phyloP scores from a whole-genome alignment of 169 alveolate species.

The Eimeria sp. region DNA sequence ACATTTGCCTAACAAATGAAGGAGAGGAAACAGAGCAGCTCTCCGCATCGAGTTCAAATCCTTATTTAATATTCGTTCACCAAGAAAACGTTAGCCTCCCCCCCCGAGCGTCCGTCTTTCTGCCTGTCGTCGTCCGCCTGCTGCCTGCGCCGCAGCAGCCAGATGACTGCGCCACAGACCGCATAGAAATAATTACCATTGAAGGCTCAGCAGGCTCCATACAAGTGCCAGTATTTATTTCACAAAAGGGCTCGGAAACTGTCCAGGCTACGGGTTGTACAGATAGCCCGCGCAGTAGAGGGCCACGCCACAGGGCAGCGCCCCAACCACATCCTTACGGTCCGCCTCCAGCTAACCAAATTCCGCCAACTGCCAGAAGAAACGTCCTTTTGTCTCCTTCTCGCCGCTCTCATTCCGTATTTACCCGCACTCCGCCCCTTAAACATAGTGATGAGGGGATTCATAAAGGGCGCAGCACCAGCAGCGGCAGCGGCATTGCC shows the following conservation, averaged over 20 bases:
- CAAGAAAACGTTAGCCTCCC: neutral
- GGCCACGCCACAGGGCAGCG: neutral
- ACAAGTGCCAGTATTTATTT: neutral
- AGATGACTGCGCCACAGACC: neutral
- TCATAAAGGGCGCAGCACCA: neutral
- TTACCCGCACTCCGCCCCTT: neutral
- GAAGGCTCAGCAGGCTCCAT: neutral
- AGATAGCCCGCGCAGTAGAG: neutral
- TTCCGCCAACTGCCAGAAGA: neutral
- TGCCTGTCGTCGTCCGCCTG: conserved; percentile 11
- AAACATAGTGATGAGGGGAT: neutral
- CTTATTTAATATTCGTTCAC: conserved; percentile 10
- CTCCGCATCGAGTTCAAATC: conserved; percentile 10
- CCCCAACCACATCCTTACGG: neutral
- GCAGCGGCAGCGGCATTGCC: conserved; percentile 4
- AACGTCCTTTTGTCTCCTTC: neutral
- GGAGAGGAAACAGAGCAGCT: neutral
- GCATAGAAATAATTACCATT: neutral
- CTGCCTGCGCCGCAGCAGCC: conserved; percentile 6
- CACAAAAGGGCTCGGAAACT: neutral
- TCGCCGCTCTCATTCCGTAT: neutral
- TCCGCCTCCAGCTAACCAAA: neutral
- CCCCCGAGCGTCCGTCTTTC: conserved; percentile 8
- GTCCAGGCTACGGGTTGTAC: neutral
- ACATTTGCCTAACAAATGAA: conserved; percentile 9